These are phyloP conservation scores for Phlebopus sp. DNA, from an alignment of 1,284 basidiomycete species.

Conservation along the genomic window DNA sequence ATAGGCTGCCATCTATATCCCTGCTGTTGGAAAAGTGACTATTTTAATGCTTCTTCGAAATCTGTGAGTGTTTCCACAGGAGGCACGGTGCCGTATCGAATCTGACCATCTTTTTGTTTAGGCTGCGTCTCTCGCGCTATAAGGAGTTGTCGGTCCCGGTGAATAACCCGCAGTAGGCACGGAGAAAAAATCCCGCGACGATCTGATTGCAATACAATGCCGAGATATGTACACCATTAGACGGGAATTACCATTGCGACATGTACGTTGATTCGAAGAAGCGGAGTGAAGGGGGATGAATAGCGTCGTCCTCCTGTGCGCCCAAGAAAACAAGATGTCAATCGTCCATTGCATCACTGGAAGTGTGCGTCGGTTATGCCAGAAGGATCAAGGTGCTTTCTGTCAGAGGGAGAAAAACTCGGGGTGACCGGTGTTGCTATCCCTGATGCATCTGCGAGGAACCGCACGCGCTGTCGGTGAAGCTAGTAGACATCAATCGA, in stretches of 20 bases:
- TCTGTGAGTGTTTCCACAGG: slow-evolving; percentile 51
- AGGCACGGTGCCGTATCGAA: slow-evolving; percentile 4
- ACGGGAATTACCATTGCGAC: slow-evolving; percentile 26
- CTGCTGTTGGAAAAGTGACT: slow-evolving; percentile 94
- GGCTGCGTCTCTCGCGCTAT: slow-evolving; percentile 73
- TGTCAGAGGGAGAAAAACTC: slow-evolving; percentile 41
- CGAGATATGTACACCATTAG: slow-evolving; percentile 34
- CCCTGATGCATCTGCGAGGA: slow-evolving; percentile 63
- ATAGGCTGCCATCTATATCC: slow-evolving; percentile 88
- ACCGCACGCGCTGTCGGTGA: slow-evolving; percentile 76
- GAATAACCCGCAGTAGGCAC: slow-evolving; percentile 10
- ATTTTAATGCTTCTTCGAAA: slow-evolving; percentile 96
- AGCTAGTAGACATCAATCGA: slow-evolving; percentile 45
- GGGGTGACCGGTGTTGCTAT: slow-evolving; percentile 63
- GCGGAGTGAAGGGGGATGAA: slow-evolving; percentile 11
- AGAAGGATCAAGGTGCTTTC: slow-evolving; percentile 21
- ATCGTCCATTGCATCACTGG: slow-evolving; percentile 17
- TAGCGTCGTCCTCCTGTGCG: slow-evolving; percentile 9
- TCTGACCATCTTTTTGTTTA: slow-evolving; percentile 27
- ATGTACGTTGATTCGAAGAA: slow-evolving; percentile 14
- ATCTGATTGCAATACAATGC: slow-evolving; percentile 29
- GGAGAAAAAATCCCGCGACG: not conserved
- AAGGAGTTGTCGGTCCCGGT: slow-evolving; percentile 36
- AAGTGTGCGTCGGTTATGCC: slow-evolving; percentile 38
- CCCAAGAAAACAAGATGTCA: slow-evolving; percentile 13